Percentiles rank a stretch among this genome's conserved stretches.
Evolutionary conservation across 805 yeast genomes (phyloP).

Genomic region (Teunomyces lycoperdinae): DNA sequence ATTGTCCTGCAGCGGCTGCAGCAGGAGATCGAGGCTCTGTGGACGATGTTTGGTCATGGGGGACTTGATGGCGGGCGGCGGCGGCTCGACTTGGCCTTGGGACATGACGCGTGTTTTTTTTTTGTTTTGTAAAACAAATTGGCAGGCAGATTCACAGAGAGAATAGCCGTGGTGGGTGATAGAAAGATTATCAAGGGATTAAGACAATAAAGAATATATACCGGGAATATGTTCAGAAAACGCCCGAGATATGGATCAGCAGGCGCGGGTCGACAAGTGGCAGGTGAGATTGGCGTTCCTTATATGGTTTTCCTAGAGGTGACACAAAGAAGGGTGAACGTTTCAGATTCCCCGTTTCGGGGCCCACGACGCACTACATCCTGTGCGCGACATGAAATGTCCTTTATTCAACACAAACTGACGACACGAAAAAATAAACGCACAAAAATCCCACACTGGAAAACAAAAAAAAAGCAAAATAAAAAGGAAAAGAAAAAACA

Average conservation of each 20-base stretch:
- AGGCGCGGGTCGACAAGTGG: not conserved
- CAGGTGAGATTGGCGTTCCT: slow-evolving; percentile 1
- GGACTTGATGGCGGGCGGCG: slow-evolving; percentile 1
- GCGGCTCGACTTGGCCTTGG: slow-evolving; percentile 5
- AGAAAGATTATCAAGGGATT: too few species aligned
- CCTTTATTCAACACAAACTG: not conserved
- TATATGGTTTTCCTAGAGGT: slow-evolving; percentile 1
- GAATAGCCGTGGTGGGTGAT: too few species aligned
- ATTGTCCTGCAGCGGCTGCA: slow-evolving; percentile 6
- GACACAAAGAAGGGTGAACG: slow-evolving; percentile 1
- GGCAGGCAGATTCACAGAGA: too few species aligned
- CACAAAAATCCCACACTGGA: not conserved
- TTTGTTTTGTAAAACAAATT: too few species aligned
- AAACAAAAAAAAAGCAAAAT: too few species aligned
- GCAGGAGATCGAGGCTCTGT: slow-evolving; percentile 13
- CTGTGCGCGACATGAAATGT: not conserved
- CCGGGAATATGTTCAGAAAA: not conserved
- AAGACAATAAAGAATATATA: too few species aligned
- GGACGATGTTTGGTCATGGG: slow-evolving; percentile 15
- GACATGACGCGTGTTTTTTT: not conserved
- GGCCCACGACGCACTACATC: not conserved
- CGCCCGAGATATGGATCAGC: not conserved
- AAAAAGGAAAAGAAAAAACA: too few species aligned
- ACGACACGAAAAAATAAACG: not conserved
- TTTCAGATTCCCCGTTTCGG: slow-evolving; percentile 1